Evolutionary conservation across 2,329 filamentous ascomycete genomes (phyloP).

Genomic region (Nigrospora oryzae): DNA sequence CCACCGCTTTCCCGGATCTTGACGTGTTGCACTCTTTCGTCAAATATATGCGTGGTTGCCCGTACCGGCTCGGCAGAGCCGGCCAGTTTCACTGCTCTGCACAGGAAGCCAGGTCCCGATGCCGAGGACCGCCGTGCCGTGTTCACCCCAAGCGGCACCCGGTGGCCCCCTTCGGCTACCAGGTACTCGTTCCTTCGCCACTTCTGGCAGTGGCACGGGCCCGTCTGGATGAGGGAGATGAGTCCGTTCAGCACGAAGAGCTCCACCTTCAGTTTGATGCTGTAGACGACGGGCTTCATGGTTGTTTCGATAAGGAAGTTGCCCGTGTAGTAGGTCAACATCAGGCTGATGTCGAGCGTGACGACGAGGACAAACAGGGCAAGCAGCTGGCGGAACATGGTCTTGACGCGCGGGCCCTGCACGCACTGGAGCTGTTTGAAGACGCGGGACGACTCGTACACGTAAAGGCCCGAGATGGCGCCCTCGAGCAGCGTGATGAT

Average conservation of each 20-base stretch:
- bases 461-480: slow-evolving; percentile 38
- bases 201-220: too few species aligned
- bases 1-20: too few species aligned
- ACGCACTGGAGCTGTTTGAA: slow-evolving; percentile 23
- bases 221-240: neutral
- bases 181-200: too few species aligned
- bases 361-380: slow-evolving; percentile 32
- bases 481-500: slow-evolving; percentile 35
- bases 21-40: too few species aligned
- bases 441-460: slow-evolving; percentile 34
- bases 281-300: slow-evolving; percentile 32
- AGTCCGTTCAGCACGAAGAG: slow-evolving; percentile 41
- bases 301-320: slow-evolving; percentile 29
- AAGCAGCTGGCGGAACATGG: slow-evolving; percentile 31
- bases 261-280: slow-evolving; percentile 44
- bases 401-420: slow-evolving; percentile 12
- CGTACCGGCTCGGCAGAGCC: too few species aligned
- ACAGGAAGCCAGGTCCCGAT: too few species aligned
- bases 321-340: slow-evolving; percentile 29
- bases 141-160: too few species aligned
- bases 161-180: too few species aligned
- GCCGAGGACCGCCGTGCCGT: too few species aligned
- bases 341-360: slow-evolving; percentile 26
- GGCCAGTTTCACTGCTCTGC: too few species aligned
- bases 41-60: too few species aligned